A percentile compares a stretch with the other conserved stretches of the same genome.
phyloP scores from a whole-genome alignment of 257 asterid genomes.

The Ilex aquifolium region DNA sequence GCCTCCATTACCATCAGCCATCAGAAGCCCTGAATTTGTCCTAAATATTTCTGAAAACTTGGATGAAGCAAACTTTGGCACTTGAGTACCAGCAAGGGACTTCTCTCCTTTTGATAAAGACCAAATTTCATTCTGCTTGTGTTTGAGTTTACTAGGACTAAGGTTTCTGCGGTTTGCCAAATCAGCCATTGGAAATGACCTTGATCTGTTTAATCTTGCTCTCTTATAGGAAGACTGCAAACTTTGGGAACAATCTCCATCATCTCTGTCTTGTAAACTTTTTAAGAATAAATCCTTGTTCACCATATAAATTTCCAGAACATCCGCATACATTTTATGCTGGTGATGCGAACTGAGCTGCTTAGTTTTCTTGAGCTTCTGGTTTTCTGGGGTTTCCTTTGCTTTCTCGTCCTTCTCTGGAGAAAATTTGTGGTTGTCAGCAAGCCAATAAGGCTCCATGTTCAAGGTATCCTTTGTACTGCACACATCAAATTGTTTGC shows the following conservation, averaged over 20 bases:
- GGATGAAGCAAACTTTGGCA: constrained; percentile 8
- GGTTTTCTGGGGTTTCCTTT: neutral
- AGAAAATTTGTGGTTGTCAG: too few species aligned
- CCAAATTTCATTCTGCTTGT: constrained; percentile 74
- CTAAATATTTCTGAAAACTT: constrained; percentile 12
- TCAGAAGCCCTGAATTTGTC: constrained; percentile 17
- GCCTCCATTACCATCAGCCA: constrained; percentile 7
- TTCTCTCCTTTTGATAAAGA: constrained; percentile 29
- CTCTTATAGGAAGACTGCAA: constrained; percentile 23
- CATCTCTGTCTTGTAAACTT: constrained; percentile 30
- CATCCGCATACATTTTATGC: constrained; percentile 16
- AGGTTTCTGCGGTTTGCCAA: constrained; percentile 24
- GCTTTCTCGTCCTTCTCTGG: too few species aligned
- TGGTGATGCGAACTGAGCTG: constrained; percentile 9
- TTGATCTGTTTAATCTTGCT: constrained; percentile 45
- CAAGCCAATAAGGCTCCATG: too few species aligned
- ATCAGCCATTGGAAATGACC: constrained; percentile 56
- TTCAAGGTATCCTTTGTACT: neutral
- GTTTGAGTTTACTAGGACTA: constrained; percentile 58
- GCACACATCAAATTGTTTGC: constrained; percentile 8
- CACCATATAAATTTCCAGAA: constrained; percentile 40
- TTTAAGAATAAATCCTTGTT: constrained; percentile 43
- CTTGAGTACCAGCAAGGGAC: constrained; percentile 6
- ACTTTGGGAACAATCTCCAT: constrained; percentile 22
- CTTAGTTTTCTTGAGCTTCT: constrained; percentile 3